Conservation (phyloP, 2,329 filamentous ascomycete genomes). For the Colletotrichum tabaci region DNA sequence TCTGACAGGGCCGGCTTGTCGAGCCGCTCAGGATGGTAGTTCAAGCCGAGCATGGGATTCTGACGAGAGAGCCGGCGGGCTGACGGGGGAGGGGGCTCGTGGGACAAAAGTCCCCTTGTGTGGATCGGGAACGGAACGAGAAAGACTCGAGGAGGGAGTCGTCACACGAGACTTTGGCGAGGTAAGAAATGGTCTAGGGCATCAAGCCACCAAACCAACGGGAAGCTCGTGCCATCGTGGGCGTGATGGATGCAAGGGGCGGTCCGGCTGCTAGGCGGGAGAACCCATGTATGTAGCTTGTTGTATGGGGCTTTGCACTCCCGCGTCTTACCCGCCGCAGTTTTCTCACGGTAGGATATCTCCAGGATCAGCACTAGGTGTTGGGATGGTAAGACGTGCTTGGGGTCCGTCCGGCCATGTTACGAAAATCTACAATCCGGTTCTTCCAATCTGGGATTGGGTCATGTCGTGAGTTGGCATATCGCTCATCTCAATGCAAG, state of each 20-base stretch:
- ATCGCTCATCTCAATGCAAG: too few relatives aligned
- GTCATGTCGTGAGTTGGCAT: neutral
- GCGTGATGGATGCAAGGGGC: neutral
- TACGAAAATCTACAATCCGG: neutral
- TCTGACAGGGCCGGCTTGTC: neutral
- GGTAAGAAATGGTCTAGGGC: neutral
- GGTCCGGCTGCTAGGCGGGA: neutral
- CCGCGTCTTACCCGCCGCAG: neutral
- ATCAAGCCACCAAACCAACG: slow-evolving; percentile 1
- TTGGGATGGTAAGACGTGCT: neutral
- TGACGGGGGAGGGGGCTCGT: neutral
- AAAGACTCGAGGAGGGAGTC: neutral
- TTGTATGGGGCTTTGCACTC: slow-evolving; percentile 2
- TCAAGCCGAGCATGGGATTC: slow-evolving; percentile 22
- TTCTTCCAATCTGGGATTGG: too few relatives aligned
- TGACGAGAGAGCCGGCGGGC: neutral
- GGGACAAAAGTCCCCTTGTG: neutral
- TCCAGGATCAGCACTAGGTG: neutral
- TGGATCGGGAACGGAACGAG: slow-evolving; percentile 3
- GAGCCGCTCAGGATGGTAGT: neutral
- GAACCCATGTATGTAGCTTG: slow-evolving; percentile 4
- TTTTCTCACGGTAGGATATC: neutral
- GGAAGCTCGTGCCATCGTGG: neutral
- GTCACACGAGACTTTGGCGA: neutral
- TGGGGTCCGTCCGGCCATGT: neutral